These are phyloP conservation scores for Termitomyces heimii DNA, from an alignment of 768 basidiomycete genomes.

Conservation along the genomic window DNA sequence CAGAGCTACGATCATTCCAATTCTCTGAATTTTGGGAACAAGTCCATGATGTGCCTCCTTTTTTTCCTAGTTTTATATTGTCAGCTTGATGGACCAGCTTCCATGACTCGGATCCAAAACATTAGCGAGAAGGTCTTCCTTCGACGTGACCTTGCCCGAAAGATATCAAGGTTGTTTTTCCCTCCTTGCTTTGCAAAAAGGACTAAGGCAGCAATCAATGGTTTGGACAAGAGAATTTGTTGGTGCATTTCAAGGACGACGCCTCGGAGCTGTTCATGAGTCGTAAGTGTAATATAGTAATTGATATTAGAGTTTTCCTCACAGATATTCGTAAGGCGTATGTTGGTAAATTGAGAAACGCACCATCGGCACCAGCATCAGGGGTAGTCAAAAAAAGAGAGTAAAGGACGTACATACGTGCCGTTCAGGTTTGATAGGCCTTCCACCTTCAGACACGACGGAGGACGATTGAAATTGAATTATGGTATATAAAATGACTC, in stretches of 20 bases:
- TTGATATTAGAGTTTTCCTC: too few species aligned
- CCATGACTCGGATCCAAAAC: slow-evolving; percentile 7
- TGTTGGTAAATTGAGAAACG: too few species aligned
- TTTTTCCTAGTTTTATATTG: slow-evolving; percentile 5
- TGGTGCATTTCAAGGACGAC: background rate
- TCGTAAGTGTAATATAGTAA: too few species aligned
- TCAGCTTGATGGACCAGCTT: slow-evolving; percentile 7
- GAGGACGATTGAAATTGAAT: background rate
- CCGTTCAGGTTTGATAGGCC: background rate
- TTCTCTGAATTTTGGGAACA: background rate
- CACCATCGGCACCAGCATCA: too few species aligned
- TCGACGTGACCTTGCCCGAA: slow-evolving; percentile 1
- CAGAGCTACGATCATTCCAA: background rate
- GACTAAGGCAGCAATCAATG: background rate
- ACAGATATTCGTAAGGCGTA: too few species aligned
- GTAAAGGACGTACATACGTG: background rate
- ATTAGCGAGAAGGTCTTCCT: slow-evolving; percentile 3
- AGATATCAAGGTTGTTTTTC: slow-evolving; percentile 6
- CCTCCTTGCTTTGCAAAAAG: background rate
- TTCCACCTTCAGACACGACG: background rate
- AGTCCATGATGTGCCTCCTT: slow-evolving; percentile 11
- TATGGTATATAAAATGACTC: slow-evolving; percentile 4
- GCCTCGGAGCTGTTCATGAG: background rate
- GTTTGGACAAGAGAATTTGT: background rate
- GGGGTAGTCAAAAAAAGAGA: background rate